These are phyloP conservation scores for Sporothrix sp. DNA, from an alignment of 2,329 filamentous ascomycete genomes.

Conservation along the genomic window DNA sequence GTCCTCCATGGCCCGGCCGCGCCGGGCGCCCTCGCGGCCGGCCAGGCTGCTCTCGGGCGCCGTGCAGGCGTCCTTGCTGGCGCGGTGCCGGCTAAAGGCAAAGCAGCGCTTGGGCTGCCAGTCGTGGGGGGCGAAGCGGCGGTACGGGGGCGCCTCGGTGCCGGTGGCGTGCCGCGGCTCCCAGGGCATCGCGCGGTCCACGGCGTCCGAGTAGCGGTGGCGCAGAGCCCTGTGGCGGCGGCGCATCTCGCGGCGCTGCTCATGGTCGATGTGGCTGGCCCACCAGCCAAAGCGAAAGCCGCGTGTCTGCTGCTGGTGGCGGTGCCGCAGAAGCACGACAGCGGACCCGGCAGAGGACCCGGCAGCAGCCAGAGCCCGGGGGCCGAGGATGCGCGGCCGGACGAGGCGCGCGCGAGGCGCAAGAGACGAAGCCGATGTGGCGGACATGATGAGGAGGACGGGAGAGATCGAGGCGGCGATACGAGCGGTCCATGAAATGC, in stretches of 20 bases:
- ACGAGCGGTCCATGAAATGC: constrained; percentile 9
- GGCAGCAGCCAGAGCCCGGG: constrained; percentile 8
- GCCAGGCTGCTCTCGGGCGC: too few relatives aligned
- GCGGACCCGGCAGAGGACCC: constrained; percentile 15
- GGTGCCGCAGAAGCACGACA: constrained; percentile 21
- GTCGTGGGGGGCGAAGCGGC: constrained; percentile 33
- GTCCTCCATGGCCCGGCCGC: constrained; percentile 35
- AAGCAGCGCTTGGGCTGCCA: constrained; percentile 25
- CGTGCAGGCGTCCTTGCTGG: constrained; percentile 25
- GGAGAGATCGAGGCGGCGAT: not conserved
- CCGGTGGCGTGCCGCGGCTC: constrained; percentile 31
- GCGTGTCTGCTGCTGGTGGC: constrained; percentile 36
- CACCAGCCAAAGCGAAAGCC: constrained; percentile 41
- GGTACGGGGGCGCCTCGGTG: constrained; percentile 27
- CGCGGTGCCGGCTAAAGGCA: constrained; percentile 18
- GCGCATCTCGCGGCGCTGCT: constrained; percentile 33
- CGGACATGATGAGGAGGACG: too few relatives aligned
- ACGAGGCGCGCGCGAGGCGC: constrained; percentile 12
- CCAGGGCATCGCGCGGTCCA: constrained; percentile 38
- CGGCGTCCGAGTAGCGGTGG: constrained; percentile 36
- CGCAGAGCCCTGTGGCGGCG: constrained; percentile 34
- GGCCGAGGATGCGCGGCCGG: constrained; percentile 5
- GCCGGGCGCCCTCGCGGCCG: too few relatives aligned
- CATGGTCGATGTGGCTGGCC: constrained; percentile 33
- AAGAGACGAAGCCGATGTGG: constrained; percentile 11